These are phyloP conservation scores for Oehlia diaphana DNA, from an alignment of 192 early-diverging fungal genomes.

Conservation along the genomic window DNA sequence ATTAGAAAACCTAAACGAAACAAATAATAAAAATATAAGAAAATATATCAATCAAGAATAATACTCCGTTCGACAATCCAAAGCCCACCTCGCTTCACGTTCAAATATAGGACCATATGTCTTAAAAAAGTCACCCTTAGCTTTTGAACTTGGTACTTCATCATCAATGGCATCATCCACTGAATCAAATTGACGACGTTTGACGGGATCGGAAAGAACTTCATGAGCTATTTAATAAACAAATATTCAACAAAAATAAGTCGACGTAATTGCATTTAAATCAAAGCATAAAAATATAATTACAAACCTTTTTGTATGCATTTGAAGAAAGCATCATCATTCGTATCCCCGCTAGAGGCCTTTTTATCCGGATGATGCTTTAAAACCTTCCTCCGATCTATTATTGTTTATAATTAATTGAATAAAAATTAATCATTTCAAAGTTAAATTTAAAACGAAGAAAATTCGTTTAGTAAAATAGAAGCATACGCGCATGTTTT, in stretches of 20 bases:
- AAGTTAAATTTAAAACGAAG: background rate
- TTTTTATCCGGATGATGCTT: constrained; percentile 99
- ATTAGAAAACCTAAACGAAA: constrained; percentile 78
- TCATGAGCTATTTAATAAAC: constrained; percentile 74
- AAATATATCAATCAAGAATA: background rate
- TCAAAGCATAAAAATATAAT: background rate
- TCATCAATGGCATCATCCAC: constrained; percentile 85
- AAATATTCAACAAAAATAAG: background rate
- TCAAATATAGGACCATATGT: constrained; percentile 76
- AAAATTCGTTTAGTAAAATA: background rate
- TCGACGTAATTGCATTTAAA: background rate
- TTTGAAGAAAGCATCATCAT: constrained; percentile 99
- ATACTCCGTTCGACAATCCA: background rate
- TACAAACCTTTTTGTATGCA: constrained; percentile 75
- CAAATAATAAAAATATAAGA: background rate
- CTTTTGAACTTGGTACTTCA: constrained; percentile 69
- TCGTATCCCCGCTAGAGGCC: constrained; percentile 68
- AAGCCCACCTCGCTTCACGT: constrained; percentile 61
- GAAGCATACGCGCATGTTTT: constrained; percentile 61
- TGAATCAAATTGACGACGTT: constrained; percentile 95
- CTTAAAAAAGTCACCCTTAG: constrained; percentile 84
- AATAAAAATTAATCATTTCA: background rate
- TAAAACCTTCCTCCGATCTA: constrained; percentile 88
- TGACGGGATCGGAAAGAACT: constrained; percentile 84
- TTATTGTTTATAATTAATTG: background rate